Conservation (phyloP, 1,139 yeast species). For the Geotrichum fermentans region DNA sequence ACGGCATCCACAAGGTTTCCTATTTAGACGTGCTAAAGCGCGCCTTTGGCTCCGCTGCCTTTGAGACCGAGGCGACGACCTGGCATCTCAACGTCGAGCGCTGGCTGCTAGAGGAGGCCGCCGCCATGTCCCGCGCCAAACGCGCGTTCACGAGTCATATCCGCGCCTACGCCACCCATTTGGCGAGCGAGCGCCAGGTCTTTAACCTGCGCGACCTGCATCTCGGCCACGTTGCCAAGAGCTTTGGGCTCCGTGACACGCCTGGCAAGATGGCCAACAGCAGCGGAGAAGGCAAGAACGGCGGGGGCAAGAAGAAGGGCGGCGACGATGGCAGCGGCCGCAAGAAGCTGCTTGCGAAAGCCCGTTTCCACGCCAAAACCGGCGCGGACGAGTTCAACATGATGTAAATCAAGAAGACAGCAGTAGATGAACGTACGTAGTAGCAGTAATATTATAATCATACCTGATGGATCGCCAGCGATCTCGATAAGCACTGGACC, state of each 20-base stretch:
- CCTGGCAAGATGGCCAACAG: constrained; percentile 57
- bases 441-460: constrained; percentile 11
- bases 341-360: constrained; percentile 75
- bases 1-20: constrained; percentile 49
- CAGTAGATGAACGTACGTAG: not conserved
- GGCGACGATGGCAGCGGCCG: constrained; percentile 28
- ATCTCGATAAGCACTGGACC: no score
- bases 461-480: no score
- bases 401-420: no score
- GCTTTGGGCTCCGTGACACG: constrained; percentile 90
- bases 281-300: constrained; percentile 31
- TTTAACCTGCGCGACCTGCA: constrained; percentile 81
- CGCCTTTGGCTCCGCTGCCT: constrained; percentile 58
- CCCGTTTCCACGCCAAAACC: constrained; percentile 53
- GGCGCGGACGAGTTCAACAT: constrained; percentile 72
- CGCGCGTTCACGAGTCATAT: constrained; percentile 84
- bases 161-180: constrained; percentile 95
- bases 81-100: constrained; percentile 91
- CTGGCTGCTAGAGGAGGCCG: constrained; percentile 70
- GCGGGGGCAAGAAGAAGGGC: constrained; percentile 11
- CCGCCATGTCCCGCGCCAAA: constrained; percentile 64
- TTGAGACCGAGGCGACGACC: constrained; percentile 95
- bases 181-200: constrained; percentile 66
- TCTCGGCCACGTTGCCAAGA: constrained; percentile 91
- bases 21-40: constrained; percentile 50